These are phyloP conservation scores for Castanea sativa DNA, from an alignment of 306 rosid genomes.

Conservation along the genomic window DNA sequence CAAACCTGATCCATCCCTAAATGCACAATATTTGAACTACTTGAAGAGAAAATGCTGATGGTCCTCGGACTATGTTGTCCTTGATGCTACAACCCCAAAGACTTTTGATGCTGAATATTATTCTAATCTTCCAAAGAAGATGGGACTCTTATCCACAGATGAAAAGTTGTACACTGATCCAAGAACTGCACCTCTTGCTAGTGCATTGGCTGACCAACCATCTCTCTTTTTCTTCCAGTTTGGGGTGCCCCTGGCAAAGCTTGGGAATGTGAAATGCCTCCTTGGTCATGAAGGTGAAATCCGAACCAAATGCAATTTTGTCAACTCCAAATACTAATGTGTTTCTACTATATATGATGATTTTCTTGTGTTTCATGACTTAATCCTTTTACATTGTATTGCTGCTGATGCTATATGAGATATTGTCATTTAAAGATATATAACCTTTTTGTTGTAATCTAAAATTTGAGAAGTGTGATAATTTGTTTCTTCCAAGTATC, in stretches of 20 bases:
- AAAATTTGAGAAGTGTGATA: not conserved
- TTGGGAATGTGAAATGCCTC: conserved; percentile 65
- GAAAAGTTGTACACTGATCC: conserved; percentile 51
- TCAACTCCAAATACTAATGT: conserved; percentile 42
- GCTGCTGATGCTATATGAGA: not conserved
- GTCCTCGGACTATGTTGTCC: conserved; percentile 78
- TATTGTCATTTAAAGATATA: not conserved
- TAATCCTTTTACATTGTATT: not conserved
- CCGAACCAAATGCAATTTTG: conserved; percentile 68
- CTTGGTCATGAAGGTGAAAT: conserved; percentile 65
- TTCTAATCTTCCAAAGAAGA: conserved; percentile 49
- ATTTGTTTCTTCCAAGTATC: not conserved
- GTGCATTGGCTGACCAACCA: conserved; percentile 39
- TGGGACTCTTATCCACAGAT: conserved; percentile 70
- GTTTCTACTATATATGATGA: not conserved
- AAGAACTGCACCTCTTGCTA: conserved; percentile 60
- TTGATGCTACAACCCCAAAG: conserved; percentile 67
- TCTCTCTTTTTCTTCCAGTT: conserved; percentile 49
- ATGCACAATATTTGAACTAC: conserved; percentile 48
- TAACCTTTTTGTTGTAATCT: not conserved
- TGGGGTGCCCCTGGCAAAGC: conserved; percentile 73
- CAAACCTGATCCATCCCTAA: conserved; percentile 54
- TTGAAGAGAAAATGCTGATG: conserved; percentile 82
- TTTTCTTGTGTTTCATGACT: not conserved
- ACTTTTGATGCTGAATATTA: conserved; percentile 55